Evolutionary conservation across 2,329 filamentous ascomycete species (phyloP).

Genomic region (Ceratocystis ficicola): DNA sequence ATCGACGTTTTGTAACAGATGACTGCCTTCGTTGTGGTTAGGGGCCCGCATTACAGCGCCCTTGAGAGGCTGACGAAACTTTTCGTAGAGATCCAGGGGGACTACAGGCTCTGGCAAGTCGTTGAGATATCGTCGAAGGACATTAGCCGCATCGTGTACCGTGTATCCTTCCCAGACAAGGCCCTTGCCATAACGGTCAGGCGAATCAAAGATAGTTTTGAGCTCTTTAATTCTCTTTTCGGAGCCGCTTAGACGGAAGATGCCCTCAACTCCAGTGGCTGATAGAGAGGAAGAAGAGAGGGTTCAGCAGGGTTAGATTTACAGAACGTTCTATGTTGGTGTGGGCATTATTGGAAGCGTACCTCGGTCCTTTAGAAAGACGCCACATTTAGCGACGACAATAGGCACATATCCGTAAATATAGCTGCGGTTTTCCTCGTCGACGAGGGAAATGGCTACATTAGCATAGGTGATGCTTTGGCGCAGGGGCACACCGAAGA

Average conservation of each 20-base stretch:
- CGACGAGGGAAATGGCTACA: constrained; percentile 90
- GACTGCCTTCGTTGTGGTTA: constrained; percentile 54
- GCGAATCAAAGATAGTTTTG: constrained; percentile 82
- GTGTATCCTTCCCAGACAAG: constrained; percentile 96
- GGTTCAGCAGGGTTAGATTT: neutral
- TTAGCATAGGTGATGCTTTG: constrained; percentile 96
- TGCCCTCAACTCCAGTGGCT: constrained; percentile 93
- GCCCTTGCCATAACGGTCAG: constrained; percentile 90
- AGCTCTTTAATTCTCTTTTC: constrained; percentile 98
- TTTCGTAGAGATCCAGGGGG: constrained; percentile 81
- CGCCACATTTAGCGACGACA: constrained; percentile 94
- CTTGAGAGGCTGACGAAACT: constrained; percentile 73
- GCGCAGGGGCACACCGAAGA: constrained; percentile 87
- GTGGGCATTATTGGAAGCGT: constrained; percentile 27
- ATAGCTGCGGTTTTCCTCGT: constrained; percentile 85
- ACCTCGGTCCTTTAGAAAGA: constrained; percentile 98
- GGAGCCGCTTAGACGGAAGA: constrained; percentile 89
- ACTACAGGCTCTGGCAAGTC: constrained; percentile 95
- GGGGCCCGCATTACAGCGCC: constrained; percentile 59
- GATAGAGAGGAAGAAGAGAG: neutral
- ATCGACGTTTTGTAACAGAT: constrained; percentile 52
- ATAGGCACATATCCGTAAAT: constrained; percentile 98
- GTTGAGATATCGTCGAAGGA: constrained; percentile 88
- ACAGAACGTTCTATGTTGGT: constrained; percentile 20
- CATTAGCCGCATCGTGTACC: constrained; percentile 95